These are phyloP conservation scores for Ascochyta pisi DNA, from an alignment of 2,329 filamentous ascomycete genomes.

Conservation along the genomic window DNA sequence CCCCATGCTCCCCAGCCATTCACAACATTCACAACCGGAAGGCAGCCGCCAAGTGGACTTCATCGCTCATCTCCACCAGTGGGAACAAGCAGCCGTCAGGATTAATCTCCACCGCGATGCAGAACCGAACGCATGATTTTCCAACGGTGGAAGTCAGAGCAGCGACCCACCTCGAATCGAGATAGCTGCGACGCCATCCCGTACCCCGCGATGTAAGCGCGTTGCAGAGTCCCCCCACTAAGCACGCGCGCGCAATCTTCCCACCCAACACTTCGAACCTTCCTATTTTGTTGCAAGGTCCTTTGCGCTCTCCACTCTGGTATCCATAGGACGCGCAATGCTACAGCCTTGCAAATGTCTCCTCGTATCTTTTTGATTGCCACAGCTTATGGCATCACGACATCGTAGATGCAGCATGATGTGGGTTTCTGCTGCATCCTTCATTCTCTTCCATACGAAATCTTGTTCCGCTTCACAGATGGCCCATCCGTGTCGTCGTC, in stretches of 20 bases:
- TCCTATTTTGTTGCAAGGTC: constrained; percentile 26
- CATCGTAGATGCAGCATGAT: constrained; percentile 1
- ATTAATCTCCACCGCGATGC: constrained; percentile 29
- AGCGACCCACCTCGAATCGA: constrained; percentile 33
- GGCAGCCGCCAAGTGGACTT: constrained; percentile 23
- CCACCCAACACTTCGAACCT: constrained; percentile 22
- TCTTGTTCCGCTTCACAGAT: constrained; percentile 56
- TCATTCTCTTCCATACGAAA: constrained; percentile 58
- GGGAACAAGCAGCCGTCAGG: constrained; percentile 19
- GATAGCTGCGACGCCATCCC: constrained; percentile 23
- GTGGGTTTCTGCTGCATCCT: constrained; percentile 1
- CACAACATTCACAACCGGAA: constrained; percentile 19
- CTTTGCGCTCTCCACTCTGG: constrained; percentile 21
- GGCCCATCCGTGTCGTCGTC: constrained; percentile 57
- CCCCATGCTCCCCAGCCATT: constrained; percentile 14
- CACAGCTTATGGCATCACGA: constrained; percentile 3
- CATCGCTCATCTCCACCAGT: constrained; percentile 21
- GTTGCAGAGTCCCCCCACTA: constrained; percentile 14
- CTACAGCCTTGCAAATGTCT: constrained; percentile 15
- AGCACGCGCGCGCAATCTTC: constrained; percentile 15
- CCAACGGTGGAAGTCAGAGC: constrained; percentile 26
- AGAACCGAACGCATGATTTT: constrained; percentile 27
- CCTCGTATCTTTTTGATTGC: constrained; percentile 15
- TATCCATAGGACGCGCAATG: constrained; percentile 39
- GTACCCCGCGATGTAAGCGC: constrained; percentile 30